phyloP scores from a whole-genome alignment of 176 grass and related monocot species.

The Tillandsia fasciculata region DNA sequence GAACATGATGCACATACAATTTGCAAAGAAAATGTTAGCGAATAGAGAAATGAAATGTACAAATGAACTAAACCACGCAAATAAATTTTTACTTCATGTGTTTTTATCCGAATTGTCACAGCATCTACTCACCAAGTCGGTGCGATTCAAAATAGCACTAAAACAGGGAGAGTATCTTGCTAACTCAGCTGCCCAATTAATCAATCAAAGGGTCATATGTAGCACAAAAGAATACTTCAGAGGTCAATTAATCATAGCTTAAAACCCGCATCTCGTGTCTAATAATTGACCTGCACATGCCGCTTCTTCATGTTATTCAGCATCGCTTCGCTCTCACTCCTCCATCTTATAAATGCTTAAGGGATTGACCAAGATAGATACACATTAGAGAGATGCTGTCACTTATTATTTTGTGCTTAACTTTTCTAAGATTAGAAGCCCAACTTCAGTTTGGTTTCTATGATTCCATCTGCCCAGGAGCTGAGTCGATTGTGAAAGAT shows the following conservation, averaged over 20 bases:
- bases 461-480: slow-evolving; percentile 29
- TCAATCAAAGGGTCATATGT: neutral
- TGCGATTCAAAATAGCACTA: no score
- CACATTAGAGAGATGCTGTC: neutral
- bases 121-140: no score
- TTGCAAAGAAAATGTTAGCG: no score
- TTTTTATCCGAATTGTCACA: no score
- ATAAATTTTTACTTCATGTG: no score
- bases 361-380: neutral
- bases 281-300: neutral
- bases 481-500: slow-evolving; percentile 39
- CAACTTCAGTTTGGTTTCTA: slow-evolving; percentile 54
- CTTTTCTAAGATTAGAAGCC: neutral
- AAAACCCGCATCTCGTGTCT: neutral
- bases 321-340: neutral
- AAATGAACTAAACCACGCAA: no score
- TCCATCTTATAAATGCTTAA: slow-evolving; percentile 1
- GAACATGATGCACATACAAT: no score
- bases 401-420: neutral
- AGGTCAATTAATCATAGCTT: neutral
- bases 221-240: neutral
- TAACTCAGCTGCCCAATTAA: no score
- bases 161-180: no score
- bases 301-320: neutral
- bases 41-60: no score